Base-by-base conservation (phyloP, 345 rosid species). In the Gossypium herbaceum region DNA sequence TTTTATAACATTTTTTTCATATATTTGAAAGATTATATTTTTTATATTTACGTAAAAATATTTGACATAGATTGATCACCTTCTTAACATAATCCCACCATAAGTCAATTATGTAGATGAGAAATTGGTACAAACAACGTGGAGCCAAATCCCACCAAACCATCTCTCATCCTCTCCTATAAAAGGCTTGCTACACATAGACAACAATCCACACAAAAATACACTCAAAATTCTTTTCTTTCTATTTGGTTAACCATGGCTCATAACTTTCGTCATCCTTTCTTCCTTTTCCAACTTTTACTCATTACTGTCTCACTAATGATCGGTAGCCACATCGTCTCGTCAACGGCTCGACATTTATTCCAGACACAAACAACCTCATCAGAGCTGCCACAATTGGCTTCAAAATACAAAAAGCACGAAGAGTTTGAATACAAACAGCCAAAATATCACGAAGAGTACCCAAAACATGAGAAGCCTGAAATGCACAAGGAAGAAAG, bases 81-180 rank as follows among this genome's bases (percentile, higher is more conserved):
- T 61, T 29, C 7, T 27, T 13, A 13, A 4, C 45, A 16, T 61
- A 43, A 9, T 27, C 34, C 15, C 45, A 11, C 19, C 43, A 13
- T 29, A 15, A 62, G 66, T 61, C 19, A 61, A 61, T 12, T 15
- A 58, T 16, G 44, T 29, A 62, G 45, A 34, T 62, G 45, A 62
- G 67, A 29, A 29, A 43, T 62, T 62, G 45, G 20, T 2, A 29
- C 67, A 29, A 29, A 29, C 67, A 15, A 62, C 45, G 67, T 62
- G 34, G 67, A 4, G 66, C n/a, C 39, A 62, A 62, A 62, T 62
- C 45, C 67, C 5, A 62, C 67, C 67, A 62, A 34, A 16, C 67
- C 20, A 8, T 19, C 67, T 62, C 39, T 62, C 43, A 62, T 11
- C 2, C 67, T 62, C 54, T 56, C 22, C 57, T 68, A 68, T 68